Conservation (phyloP, 2,329 filamentous ascomycete genomes). For the Ilyonectria mors-panacis region DNA sequence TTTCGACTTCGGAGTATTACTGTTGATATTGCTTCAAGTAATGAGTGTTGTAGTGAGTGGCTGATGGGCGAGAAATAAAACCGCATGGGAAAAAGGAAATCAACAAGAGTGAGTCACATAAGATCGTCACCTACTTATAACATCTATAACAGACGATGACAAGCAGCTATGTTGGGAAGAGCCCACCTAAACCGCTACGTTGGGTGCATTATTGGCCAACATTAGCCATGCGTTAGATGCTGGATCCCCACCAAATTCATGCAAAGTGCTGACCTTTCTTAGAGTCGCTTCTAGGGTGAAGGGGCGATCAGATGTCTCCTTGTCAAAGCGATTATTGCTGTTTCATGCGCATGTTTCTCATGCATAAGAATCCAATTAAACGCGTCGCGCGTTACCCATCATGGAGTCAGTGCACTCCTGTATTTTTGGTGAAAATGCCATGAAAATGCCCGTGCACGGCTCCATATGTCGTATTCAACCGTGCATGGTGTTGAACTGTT, state of each 20-base stretch:
- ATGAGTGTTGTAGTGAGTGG: conserved; percentile 14
- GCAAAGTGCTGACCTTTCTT: not conserved
- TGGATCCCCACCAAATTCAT: not conserved
- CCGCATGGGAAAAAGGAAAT: conserved; percentile 16
- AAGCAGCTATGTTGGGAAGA: not conserved
- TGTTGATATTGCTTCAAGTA: not conserved
- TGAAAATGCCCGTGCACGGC: too few relatives aligned
- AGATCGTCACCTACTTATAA: not conserved
- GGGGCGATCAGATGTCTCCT: not conserved
- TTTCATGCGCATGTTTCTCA: conserved; percentile 7
- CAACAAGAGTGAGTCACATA: not conserved
- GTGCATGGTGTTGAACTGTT: too few relatives aligned
- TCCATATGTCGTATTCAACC: too few relatives aligned
- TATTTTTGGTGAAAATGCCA: too few relatives aligned
- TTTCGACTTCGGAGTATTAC: not conserved
- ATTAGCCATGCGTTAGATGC: not conserved
- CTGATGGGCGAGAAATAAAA: conserved; percentile 26
- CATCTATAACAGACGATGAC: not conserved
- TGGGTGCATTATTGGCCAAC: not conserved
- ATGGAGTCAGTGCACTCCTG: too few relatives aligned
- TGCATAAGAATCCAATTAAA: conserved; percentile 25
- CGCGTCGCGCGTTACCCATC: not conserved
- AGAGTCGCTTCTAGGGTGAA: not conserved
- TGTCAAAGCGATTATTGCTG: not conserved
- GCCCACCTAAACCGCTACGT: not conserved